Base-by-base conservation (phyloP, 2,329 filamentous ascomycete species). In the Colletotrichum simmondsii region DNA sequence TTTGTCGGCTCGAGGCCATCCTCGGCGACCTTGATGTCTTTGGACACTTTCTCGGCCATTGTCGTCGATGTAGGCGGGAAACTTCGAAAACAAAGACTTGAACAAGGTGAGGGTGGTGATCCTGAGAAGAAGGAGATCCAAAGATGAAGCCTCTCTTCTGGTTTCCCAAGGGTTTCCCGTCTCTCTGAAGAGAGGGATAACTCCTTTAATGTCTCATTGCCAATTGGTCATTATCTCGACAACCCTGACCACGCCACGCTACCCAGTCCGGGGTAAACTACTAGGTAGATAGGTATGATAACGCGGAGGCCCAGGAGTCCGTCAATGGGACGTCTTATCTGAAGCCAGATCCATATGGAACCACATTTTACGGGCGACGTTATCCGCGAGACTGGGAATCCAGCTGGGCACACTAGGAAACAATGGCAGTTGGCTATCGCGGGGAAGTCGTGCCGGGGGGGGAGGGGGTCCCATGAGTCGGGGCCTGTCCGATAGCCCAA, bases 1-100 rank as follows among this genome's bases (percentile, higher is more conserved):
- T 74, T 74, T 46, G 59, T 72, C 19, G 64, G 64, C 69, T 74
- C 64, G 56, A 74, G 72, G 69, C 58, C 72, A 46, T 72, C 52
- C 56, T 72, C 68, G 68, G 46, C 64, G 32, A 12, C 22, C 42
- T 74, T 63, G 68, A 57, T 42, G 32, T 72, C 59, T 68, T 74
- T 68, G 19, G 57, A 37, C 32, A 16, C 49, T 19, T 53, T 35
- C 6, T 65, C 66, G 19, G 42, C 56, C 71, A 73, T 73, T 28
- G 16, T 58, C 52, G 19, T 54, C 37, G 11, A 11, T 54, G 14
- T 37, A 19, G 24, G n/a, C 24, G 14, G 14, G 16, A 32, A 6
- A 24, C 11, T 26, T 53, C 16, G 35, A 49, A 24, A 24, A 19
- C 37, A 42, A 54, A 16, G 32, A 37, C 37, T 42, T 26, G 7